Percentiles rank a stretch among this genome's conserved stretches.
phyloP scores from a whole-genome alignment of 305 asterid genomes.

The Fraxinus greggii region DNA sequence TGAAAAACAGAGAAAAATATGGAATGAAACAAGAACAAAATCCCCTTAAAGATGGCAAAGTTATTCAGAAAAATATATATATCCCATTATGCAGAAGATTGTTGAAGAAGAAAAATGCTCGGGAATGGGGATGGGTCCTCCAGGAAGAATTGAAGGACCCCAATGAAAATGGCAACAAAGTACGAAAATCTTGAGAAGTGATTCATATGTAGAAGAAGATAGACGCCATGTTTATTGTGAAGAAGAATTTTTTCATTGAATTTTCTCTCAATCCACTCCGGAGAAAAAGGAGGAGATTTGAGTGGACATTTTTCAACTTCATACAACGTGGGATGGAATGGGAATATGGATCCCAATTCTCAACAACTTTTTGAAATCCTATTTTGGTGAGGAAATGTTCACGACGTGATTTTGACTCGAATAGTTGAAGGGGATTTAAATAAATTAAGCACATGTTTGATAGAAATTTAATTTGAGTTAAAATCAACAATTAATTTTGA shows the following conservation, averaged over 20 bases:
- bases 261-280: conserved; percentile 36
- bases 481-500: too few relatives aligned
- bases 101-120: background rate
- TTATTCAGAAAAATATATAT: background rate
- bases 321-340: background rate
- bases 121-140: conserved; percentile 42
- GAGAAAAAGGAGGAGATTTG: conserved; percentile 32
- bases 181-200: conserved; percentile 29
- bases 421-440: too few relatives aligned
- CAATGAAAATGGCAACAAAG: conserved; percentile 28
- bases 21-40: conserved; percentile 2
- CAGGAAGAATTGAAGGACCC: conserved; percentile 61
- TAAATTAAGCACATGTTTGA: too few relatives aligned
- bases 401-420: background rate
- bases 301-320: conserved; percentile 21
- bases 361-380: background rate
- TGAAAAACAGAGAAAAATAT: background rate
- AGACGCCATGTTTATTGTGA: conserved; percentile 25
- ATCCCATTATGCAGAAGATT: background rate
- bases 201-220: conserved; percentile 38
- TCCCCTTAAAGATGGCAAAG: background rate
- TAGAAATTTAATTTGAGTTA: too few relatives aligned
- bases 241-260: conserved; percentile 23
- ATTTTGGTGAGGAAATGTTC: background rate
- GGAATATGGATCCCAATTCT: background rate